phyloP scores from a whole-genome alignment of 2,329 filamentous ascomycete species.

The Alternaria triticina region DNA sequence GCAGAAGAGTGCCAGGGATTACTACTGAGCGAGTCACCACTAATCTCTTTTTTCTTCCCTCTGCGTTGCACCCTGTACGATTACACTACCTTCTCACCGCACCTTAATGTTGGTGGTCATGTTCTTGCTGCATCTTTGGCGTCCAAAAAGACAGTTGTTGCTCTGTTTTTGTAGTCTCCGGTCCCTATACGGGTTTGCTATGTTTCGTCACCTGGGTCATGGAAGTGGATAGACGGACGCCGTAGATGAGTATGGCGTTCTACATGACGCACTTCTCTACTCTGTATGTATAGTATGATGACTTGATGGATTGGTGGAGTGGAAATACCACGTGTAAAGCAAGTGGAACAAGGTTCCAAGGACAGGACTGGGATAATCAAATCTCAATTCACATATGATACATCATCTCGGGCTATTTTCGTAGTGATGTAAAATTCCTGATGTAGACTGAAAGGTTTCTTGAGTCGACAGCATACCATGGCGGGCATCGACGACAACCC shows the following conservation, averaged over 20 bases:
- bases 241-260: conserved; percentile 14
- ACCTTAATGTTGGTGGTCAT: conserved; percentile 20
- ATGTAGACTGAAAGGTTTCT: background rate
- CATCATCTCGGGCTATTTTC: too few relatives aligned
- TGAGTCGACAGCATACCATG: background rate
- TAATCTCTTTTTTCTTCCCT: conserved; percentile 2
- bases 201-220: conserved; percentile 15
- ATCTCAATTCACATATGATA: background rate
- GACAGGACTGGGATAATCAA: background rate
- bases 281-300: conserved; percentile 34
- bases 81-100: conserved; percentile 19
- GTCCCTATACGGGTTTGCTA: conserved; percentile 6
- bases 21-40: conserved; percentile 60
- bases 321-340: conserved; percentile 9
- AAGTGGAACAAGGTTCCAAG: background rate
- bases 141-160: conserved; percentile 33
- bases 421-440: background rate
- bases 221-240: conserved; percentile 25
- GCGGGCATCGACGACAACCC: background rate
- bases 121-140: conserved; percentile 39
- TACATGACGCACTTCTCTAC: conserved; percentile 33
- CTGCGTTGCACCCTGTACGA: conserved; percentile 20
- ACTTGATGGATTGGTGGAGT: conserved; percentile 9
- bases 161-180: conserved; percentile 6
- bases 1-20: conserved; percentile 97